phyloP scores from a whole-genome alignment of 2,329 filamentous ascomycete genomes.

The Botrytis deweyae region DNA sequence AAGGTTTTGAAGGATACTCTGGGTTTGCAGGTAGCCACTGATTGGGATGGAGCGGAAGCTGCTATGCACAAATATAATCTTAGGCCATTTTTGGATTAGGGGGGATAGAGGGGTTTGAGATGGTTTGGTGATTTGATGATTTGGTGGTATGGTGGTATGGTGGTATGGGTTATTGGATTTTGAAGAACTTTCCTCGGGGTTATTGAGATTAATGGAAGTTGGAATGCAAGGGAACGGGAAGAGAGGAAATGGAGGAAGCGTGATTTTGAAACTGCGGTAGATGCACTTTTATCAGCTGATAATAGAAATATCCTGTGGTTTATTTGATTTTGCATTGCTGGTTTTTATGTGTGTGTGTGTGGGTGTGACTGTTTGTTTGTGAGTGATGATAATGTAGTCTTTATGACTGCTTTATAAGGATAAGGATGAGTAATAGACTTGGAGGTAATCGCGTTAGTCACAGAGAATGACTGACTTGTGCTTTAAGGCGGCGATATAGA shows the following conservation, averaged over 20 bases:
- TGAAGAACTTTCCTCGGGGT: neutral
- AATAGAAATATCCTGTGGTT: neutral
- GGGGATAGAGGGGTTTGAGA: neutral
- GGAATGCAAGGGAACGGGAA: neutral
- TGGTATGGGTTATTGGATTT: neutral
- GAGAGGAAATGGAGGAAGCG: neutral
- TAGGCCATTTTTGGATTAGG: neutral
- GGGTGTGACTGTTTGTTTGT: neutral
- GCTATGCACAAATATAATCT: neutral
- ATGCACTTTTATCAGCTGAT: neutral
- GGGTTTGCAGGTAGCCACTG: neutral
- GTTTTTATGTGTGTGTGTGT: neutral
- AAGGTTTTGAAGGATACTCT: neutral
- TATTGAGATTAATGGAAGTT: neutral
- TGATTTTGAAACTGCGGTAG: neutral
- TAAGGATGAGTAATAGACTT: neutral
- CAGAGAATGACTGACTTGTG: neutral
- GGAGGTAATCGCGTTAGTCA: neutral
- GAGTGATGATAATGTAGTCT: accelerated
- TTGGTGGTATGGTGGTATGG: too few species aligned
- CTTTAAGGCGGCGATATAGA: neutral
- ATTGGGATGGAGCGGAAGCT: neutral
- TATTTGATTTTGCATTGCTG: neutral
- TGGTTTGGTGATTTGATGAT: neutral
- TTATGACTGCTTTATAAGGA: neutral